phyloP scores from a whole-genome alignment of 345 rosid genomes.

The Lepidium didymum region DNA sequence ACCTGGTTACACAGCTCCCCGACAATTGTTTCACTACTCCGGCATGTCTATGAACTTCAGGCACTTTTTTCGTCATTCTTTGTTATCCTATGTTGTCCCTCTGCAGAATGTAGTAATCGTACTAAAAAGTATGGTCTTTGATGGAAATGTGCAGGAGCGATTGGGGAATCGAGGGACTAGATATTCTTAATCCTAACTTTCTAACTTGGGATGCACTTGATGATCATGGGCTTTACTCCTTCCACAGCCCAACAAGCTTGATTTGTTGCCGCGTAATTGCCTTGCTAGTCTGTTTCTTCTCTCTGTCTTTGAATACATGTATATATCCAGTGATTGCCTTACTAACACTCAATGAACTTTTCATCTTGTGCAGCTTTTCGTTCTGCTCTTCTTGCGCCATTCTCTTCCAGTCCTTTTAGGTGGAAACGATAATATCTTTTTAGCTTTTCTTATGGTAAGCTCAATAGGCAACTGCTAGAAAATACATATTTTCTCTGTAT shows the following conservation, averaged over 20 bases:
- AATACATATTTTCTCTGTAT: neutral
- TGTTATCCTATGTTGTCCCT: neutral
- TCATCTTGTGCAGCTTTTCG: conserved; percentile 48
- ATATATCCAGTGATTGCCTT: no score
- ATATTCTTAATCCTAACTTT: conserved; percentile 39
- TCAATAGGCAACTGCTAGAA: neutral
- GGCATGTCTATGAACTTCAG: conserved; percentile 55
- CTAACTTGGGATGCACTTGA: conserved; percentile 39
- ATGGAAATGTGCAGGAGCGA: conserved; percentile 33
- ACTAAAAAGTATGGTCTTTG: neutral
- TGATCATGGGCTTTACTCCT: conserved; percentile 44
- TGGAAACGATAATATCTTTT: conserved; percentile 49
- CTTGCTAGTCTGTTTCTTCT: conserved; percentile 42
- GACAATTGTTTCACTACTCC: conserved; percentile 47
- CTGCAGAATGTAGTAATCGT: neutral
- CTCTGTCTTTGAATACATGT: neutral
- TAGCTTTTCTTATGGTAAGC: conserved; percentile 53
- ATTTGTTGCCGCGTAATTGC: conserved; percentile 66
- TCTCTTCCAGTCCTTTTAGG: conserved; percentile 54
- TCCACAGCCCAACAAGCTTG: conserved; percentile 48
- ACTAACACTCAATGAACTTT: neutral
- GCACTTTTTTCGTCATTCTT: conserved; percentile 23
- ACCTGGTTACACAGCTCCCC: conserved; percentile 57
- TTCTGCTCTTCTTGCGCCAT: conserved; percentile 63
- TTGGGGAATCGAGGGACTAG: conserved; percentile 60